Conservation (phyloP, 345 rosid genomes). For the Angophora floribunda region DNA sequence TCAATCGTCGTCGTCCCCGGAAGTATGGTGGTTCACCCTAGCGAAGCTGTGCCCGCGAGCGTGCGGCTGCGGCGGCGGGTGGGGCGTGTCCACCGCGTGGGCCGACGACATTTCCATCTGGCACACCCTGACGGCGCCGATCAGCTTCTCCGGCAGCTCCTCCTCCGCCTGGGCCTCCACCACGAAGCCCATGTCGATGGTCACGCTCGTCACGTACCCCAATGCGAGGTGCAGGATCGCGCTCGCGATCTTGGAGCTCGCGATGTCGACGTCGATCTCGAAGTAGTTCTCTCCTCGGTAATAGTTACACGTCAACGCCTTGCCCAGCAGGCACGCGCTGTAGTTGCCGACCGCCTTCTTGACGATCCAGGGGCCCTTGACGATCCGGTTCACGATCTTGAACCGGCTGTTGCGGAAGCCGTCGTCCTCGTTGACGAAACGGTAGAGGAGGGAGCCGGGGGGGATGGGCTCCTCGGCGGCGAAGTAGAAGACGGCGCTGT, state of each 20-base stretch:
- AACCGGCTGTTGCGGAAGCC: constrained; percentile 74
- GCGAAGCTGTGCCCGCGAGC: constrained; percentile 35
- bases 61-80: background rate
- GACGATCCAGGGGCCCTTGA: constrained; percentile 91
- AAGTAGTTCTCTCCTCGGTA: constrained; percentile 70
- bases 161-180: constrained; percentile 75
- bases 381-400: constrained; percentile 85
- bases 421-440: constrained; percentile 70
- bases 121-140: constrained; percentile 82
- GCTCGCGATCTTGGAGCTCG: constrained; percentile 65
- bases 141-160: constrained; percentile 75
- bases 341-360: constrained; percentile 69
- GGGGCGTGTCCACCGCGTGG: constrained; percentile 22
- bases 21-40: constrained; percentile 50
- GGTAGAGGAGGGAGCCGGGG: constrained; percentile 49
- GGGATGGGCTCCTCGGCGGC: constrained; percentile 69
- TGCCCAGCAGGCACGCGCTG: constrained; percentile 82
- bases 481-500: constrained; percentile 84
- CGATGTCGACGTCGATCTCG: constrained; percentile 81
- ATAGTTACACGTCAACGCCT: constrained; percentile 71
- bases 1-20: constrained; percentile 18
- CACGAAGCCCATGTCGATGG: constrained; percentile 82
- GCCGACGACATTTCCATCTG: constrained; percentile 93
- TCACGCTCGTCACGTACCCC: constrained; percentile 70
- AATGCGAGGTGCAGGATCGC: constrained; percentile 71